Conservation (phyloP, 1,284 basidiomycete species). For the Jaminaea rosea region DNA sequence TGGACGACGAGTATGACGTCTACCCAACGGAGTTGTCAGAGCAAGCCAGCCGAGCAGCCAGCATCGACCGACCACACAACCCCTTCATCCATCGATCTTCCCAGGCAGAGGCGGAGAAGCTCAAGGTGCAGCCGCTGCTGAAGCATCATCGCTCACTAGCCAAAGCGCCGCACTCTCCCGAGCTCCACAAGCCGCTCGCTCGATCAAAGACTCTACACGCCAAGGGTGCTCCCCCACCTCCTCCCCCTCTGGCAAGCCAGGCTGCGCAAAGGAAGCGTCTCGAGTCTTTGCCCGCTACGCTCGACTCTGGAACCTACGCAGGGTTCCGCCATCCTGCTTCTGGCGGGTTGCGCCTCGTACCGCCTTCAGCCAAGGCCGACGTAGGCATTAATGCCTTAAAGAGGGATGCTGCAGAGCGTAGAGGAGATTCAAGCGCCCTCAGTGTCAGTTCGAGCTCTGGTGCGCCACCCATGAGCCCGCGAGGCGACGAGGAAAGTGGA, state of each 20-base stretch:
- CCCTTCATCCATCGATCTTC: slow-evolving; percentile 36
- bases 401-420: slow-evolving; percentile 8
- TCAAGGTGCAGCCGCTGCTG: slow-evolving; percentile 14
- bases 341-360: slow-evolving; percentile 30
- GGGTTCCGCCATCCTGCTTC: slow-evolving; percentile 22
- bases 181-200: slow-evolving; percentile 17
- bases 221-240: slow-evolving; percentile 15
- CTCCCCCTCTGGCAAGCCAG: slow-evolving; percentile 5
- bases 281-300: slow-evolving; percentile 9
- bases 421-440: background rate
- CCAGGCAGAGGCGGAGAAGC: slow-evolving; percentile 19
- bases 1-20: slow-evolving; percentile 19
- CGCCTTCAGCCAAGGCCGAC: slow-evolving; percentile 25
- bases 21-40: slow-evolving; percentile 30
- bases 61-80: slow-evolving; percentile 33
- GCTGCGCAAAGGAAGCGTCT: slow-evolving; percentile 6
- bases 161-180: background rate
- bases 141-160: slow-evolving; percentile 4
- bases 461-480: background rate
- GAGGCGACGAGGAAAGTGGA: background rate
- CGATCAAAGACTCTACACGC: slow-evolving; percentile 26
- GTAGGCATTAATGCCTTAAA: slow-evolving; percentile 8
- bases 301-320: slow-evolving; percentile 32
- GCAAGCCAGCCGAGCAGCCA: slow-evolving; percentile 29
- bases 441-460: background rate